These are phyloP conservation scores for Entomortierella parvispora DNA, from an alignment of 192 early-diverging fungal species.

Conservation along the genomic window DNA sequence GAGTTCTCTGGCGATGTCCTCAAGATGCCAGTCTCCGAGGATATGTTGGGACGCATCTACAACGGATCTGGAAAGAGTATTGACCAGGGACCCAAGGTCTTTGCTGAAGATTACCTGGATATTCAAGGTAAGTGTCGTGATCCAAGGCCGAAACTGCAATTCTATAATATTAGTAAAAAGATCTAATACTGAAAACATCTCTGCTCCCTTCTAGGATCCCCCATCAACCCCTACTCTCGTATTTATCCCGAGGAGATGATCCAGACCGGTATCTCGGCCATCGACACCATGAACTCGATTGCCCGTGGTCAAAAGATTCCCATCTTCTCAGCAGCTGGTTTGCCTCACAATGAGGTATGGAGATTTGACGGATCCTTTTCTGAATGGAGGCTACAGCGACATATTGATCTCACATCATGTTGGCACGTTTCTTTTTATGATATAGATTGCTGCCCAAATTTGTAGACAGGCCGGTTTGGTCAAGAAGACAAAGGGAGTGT, in stretches of 20 bases:
- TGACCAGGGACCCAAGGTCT: slow-evolving; percentile 99
- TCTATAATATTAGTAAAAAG: too few species aligned
- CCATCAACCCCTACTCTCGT: slow-evolving; percentile 99
- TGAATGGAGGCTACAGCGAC: background rate
- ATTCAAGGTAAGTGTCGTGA: slow-evolving; percentile 74
- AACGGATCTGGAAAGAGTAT: slow-evolving; percentile 99
- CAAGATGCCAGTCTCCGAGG: slow-evolving; percentile 98
- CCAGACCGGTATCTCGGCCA: slow-evolving; percentile 98
- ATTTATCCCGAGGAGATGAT: slow-evolving; percentile 99
- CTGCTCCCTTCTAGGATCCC: slow-evolving; percentile 86
- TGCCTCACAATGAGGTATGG: slow-evolving; percentile 96
- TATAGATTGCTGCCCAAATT: slow-evolving; percentile 98
- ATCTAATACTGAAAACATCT: too few species aligned
- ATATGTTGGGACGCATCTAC: slow-evolving; percentile 99
- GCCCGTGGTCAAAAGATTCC: slow-evolving; percentile 99
- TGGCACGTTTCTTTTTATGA: background rate
- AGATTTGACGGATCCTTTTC: background rate
- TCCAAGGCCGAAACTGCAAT: too few species aligned
- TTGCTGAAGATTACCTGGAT: slow-evolving; percentile 99
- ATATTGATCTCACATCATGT: too few species aligned
- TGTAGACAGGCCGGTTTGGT: slow-evolving; percentile 98
- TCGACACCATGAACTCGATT: slow-evolving; percentile 99
- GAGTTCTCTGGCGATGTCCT: slow-evolving; percentile 96
- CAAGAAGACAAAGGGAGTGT: slow-evolving; percentile 91
- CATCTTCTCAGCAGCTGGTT: slow-evolving; percentile 98